Evolutionary conservation across 2,329 filamentous ascomycete genomes (phyloP), one percentile per base, ranked within the genome.

Genomic region (Fusarium sacchari): DNA sequence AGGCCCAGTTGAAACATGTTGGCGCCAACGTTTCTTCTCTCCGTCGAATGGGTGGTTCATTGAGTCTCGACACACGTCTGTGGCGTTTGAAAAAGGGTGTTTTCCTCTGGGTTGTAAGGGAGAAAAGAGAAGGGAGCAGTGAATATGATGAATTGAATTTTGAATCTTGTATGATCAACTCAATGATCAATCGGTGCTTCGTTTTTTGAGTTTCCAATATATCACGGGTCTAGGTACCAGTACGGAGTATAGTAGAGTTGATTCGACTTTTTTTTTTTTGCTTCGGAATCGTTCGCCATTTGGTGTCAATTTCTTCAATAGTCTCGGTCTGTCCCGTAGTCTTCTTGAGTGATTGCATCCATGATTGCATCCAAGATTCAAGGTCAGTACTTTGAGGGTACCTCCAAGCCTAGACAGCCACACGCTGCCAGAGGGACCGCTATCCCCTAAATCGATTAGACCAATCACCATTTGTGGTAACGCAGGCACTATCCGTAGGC

Each of bases 51-150:
- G 50, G 52, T 32, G n/a, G 43, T 26, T 44, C 24, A 32, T 55
- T 42, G 15, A 62, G 24, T 42, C 60, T 64, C 69, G 66, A 62
- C 47, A 69, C 52, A 68, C 64, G 47, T 65, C 56, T 72, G 75
- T 76, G 75, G 74, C 74, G 72, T 57, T 50, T 43, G 43, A 20
- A 53, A 47, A 60, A 50, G 44, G 44, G 63, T 67, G 55, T 60
- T 50, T 44, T 69, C 42, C 42, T 44, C 49, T 40, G 28, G 15
- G 22, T 42, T 64, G 22, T 34, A 63, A 72, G 66, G 63, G 72
- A 69, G 61, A 60, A 52, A 34, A 43, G 46, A 64, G n/a, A 68
- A 55, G 49, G 59, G 68, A 42, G 61, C 37, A 36, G n/a, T 49
- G 24, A 46, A 26, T 24, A 50, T 30, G 32, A 61, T 36, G n/a